Conservation (phyloP, 352 stramenopile genomes). For the Phytopythium aichiense region DNA sequence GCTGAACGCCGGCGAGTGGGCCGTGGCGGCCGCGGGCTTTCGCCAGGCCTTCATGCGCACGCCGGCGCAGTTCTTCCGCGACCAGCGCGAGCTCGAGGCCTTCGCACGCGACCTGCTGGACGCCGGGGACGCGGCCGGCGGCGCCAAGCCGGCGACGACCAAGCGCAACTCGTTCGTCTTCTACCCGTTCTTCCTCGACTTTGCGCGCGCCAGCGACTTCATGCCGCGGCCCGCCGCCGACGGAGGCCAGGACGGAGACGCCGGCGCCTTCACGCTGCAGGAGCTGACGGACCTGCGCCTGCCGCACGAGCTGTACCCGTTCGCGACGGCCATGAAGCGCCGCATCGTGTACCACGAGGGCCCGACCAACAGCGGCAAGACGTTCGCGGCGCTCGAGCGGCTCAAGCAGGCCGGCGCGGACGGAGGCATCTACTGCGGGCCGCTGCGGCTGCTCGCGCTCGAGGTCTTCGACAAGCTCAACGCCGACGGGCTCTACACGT, state of each 20-base stretch:
- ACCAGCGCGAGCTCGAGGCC: slow-evolving; percentile 48
- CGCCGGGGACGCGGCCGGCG: slow-evolving; percentile 15
- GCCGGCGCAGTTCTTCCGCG: slow-evolving; percentile 50
- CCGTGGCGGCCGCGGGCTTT: slow-evolving; percentile 49
- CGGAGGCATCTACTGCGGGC: slow-evolving; percentile 93
- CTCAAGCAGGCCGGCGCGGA: slow-evolving; percentile 87
- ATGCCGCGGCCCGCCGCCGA: slow-evolving; percentile 8
- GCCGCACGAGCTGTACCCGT: slow-evolving; percentile 84
- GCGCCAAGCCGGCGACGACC: not conserved
- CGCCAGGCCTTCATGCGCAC: slow-evolving; percentile 54
- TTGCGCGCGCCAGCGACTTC: slow-evolving; percentile 37
- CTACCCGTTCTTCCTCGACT: slow-evolving; percentile 74
- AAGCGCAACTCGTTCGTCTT: slow-evolving; percentile 63
- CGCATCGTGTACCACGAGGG: slow-evolving; percentile 91
- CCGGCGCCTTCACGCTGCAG: slow-evolving; percentile 45
- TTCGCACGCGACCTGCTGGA: slow-evolving; percentile 50
- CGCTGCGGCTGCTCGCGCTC: slow-evolving; percentile 92
- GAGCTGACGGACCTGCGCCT: slow-evolving; percentile 70
- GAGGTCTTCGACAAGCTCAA: slow-evolving; percentile 96
- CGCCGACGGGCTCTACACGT: slow-evolving; percentile 91
- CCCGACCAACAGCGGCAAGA: slow-evolving; percentile 97
- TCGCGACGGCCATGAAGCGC: slow-evolving; percentile 69
- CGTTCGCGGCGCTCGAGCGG: slow-evolving; percentile 90
- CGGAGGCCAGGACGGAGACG: slow-evolving; percentile 23
- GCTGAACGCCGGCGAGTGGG: slow-evolving; percentile 61